Conservation (phyloP, 1,284 basidiomycete species). For the Phlebopus sp. region DNA sequence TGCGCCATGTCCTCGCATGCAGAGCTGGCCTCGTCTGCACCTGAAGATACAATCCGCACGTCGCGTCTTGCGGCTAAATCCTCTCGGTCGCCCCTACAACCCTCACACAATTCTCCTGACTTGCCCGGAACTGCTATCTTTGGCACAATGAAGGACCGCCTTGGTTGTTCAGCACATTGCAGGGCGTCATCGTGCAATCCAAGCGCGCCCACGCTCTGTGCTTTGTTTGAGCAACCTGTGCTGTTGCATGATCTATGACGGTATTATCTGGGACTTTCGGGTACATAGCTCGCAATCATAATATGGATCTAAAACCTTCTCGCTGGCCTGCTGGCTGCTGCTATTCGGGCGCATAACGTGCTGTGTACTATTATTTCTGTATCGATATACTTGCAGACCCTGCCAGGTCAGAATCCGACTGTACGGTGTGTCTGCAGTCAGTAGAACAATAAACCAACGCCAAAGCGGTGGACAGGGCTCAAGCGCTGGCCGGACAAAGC, state of each 20-base stretch:
- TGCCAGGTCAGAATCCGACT: no score
- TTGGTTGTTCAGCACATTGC: background rate
- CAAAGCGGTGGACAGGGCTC: no score
- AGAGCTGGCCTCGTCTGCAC: slow-evolving; percentile 31
- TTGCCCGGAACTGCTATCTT: background rate
- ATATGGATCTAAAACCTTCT: no score
- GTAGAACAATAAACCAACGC: no score
- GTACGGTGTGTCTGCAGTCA: no score
- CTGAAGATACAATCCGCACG: slow-evolving; percentile 40
- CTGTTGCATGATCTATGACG: background rate
- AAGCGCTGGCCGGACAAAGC: no score
- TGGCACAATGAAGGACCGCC: slow-evolving; percentile 1
- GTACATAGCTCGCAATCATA: no score
- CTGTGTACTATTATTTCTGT: slow-evolving; percentile 10
- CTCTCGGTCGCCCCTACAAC: slow-evolving; percentile 22
- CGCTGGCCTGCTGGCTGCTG: background rate
- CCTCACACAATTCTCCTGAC: slow-evolving; percentile 25
- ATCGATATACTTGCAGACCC: slow-evolving; percentile 4
- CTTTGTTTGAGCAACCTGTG: slow-evolving; percentile 3
- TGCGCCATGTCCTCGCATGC: slow-evolving; percentile 34
- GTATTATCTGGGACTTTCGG: background rate
- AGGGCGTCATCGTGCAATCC: slow-evolving; percentile 3
- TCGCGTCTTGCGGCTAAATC: slow-evolving; percentile 18
- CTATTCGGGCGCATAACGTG: background rate
- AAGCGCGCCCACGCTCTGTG: slow-evolving; percentile 7